These are phyloP conservation scores for Trichoderma virens DNA, from an alignment of 495 filamentous ascomycete genomes.

Conservation along the genomic window DNA sequence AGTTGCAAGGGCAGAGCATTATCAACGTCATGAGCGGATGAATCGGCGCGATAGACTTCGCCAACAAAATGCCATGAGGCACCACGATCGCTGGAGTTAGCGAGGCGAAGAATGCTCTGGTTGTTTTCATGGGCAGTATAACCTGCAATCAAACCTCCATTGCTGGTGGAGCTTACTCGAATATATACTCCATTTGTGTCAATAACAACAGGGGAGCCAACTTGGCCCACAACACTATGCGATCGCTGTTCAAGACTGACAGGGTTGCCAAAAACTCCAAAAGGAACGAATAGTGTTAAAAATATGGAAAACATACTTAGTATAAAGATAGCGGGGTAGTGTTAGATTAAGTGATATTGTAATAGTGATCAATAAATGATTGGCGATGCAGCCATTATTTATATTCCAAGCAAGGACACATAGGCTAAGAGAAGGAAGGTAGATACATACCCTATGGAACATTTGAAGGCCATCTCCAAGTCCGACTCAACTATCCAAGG, in stretches of 20 bases:
- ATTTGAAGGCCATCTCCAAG: not conserved
- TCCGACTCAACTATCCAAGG: not conserved
- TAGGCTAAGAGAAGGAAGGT: not conserved
- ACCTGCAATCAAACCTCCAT: not conserved
- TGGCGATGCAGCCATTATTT: not conserved
- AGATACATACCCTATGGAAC: not conserved
- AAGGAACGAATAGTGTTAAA: not conserved
- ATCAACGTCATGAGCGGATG: conserved; percentile 45
- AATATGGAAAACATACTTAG: not conserved
- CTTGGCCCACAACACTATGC: not conserved
- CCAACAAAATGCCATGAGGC: conserved; percentile 15
- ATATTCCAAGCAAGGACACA: not conserved
- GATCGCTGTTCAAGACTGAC: not conserved
- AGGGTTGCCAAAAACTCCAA: not conserved
- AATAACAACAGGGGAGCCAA: not conserved
- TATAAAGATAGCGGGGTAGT: not conserved
- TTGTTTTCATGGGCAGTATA: not conserved
- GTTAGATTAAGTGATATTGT: not conserved
- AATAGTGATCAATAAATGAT: not conserved
- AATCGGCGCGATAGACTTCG: conserved; percentile 22
- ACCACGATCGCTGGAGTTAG: not conserved
- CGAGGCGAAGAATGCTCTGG: not conserved
- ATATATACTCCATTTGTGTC: not conserved
- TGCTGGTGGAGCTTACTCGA: not conserved
- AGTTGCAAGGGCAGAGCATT: conserved; percentile 52